Percentiles rank a stretch among this genome's conserved stretches.
Conservation (phyloP, 805 yeast genomes). For the Starmerella etchellsii region DNA sequence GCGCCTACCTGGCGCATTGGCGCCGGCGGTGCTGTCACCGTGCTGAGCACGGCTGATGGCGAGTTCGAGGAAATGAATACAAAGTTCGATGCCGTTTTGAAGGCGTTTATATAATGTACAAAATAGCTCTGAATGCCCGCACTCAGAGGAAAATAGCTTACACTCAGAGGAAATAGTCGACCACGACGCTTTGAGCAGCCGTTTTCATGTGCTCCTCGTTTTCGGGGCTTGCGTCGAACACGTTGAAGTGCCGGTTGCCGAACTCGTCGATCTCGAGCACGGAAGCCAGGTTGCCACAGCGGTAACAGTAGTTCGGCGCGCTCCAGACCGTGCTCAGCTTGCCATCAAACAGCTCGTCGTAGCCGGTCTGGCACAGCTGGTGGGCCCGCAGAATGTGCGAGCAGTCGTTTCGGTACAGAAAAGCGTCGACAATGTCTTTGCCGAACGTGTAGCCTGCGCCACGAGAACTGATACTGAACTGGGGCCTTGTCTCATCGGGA, state of each 20-base stretch:
- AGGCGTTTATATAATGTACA: constrained; percentile 2
- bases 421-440: constrained; percentile 74
- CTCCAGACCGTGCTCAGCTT: constrained; percentile 94
- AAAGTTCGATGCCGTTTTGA: constrained; percentile 40
- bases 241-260: constrained; percentile 65
- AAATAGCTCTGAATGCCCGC: not conserved
- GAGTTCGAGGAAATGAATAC: constrained; percentile 88
- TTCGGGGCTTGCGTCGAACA: constrained; percentile 95
- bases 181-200: constrained; percentile 20
- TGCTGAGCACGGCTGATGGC: constrained; percentile 63
- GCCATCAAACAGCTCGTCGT: constrained; percentile 80
- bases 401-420: constrained; percentile 63
- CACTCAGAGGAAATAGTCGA: constrained; percentile 18
- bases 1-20: constrained; percentile 70
- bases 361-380: constrained; percentile 94
- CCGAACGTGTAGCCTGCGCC: constrained; percentile 99
- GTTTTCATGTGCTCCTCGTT: constrained; percentile 41
- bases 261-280: constrained; percentile 72
- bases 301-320: constrained; percentile 93
- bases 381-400: constrained; percentile 84
- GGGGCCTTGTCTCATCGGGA: constrained; percentile 71
- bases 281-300: constrained; percentile 97
- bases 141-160: not conserved
- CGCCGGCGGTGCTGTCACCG: constrained; percentile 97
- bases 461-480: constrained; percentile 80